Base-by-base conservation (phyloP, 352 stramenopile genomes). In the Pythium sp. region DNA sequence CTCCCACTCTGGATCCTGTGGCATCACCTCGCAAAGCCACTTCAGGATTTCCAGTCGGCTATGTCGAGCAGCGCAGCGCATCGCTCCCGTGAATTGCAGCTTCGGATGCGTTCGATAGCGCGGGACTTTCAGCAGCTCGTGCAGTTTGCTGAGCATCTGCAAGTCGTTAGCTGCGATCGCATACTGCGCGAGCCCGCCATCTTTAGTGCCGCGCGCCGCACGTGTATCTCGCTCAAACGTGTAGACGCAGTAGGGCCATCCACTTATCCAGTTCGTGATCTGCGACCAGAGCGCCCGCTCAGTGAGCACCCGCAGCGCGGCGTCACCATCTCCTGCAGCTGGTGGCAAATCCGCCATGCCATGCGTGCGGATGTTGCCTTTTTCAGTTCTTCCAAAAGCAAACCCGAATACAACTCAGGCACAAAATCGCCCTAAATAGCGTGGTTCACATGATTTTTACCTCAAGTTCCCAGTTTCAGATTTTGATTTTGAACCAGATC, bases 1-100 rank as follows among this genome's bases (percentile, higher is more conserved):
- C 9, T 60, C 55, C 55, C 55, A 60, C 18, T 46, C 30, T n/a
- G 30, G 8, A 41, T 60, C 55, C 18, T 43, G 55, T 20, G 55
- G 30, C 55, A 60, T 43, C 28, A 46, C 18, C 55, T 60, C 55
- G 28, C 30, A 46, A 8, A 60, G 55, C 55, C 55, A 60, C 11
- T 60, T 60, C 8, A 60, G 18, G 5, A 28, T 46, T 4, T 28
- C 30, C 18, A 60, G 8, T 5, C 55, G 55, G 5, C 30, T 20
- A 3, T 28, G 8, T 0, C 55, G 55, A 60, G 55, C 55, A 9
- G 55, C 55, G 15, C 28, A 60, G 28, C 55, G 55, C 28, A 60
- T 5, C 8, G 9, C 55, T 20, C 55, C 55, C 11, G 55, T 28
- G 20, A 60, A 60, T 3, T 60, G 28, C 20, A 60, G 55, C 18